Evolutionary conservation across 164 flowering plant species (phyloP).

Genomic region (Berberis thunbergii): DNA sequence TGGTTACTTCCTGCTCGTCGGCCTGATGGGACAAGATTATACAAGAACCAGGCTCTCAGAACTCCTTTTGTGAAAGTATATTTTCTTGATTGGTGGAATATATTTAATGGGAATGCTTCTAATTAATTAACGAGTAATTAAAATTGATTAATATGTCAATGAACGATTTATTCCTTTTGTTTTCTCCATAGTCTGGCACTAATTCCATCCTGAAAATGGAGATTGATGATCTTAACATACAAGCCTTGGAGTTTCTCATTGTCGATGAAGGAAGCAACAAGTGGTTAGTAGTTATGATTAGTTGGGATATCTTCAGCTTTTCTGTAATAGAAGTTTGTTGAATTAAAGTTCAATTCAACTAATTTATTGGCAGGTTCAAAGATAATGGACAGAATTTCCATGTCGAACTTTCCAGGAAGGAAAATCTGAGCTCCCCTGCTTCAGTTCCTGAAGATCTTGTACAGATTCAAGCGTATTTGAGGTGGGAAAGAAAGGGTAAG

Average conservation of each 20-base stretch:
- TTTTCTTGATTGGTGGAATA: not conserved
- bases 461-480: conserved; percentile 84
- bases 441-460: conserved; percentile 95
- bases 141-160: not conserved
- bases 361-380: conserved; percentile 52
- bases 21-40: conserved; percentile 66
- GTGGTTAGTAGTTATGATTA: conserved; percentile 36
- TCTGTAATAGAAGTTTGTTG: not conserved
- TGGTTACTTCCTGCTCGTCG: conserved; percentile 77
- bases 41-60: conserved; percentile 80
- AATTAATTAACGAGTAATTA: not conserved
- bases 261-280: conserved; percentile 58
- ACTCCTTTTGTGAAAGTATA: conserved; percentile 72
- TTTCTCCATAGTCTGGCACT: conserved; percentile 51
- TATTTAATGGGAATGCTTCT: not conserved
- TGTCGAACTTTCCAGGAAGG: conserved; percentile 37
- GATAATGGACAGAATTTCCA: conserved; percentile 63
- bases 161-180: not conserved
- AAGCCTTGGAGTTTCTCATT: conserved; percentile 86
- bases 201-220: conserved; percentile 53
- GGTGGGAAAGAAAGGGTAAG: conserved; percentile 97
- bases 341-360: not conserved
- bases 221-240: conserved; percentile 65
- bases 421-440: conserved; percentile 21
- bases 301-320: not conserved